These are phyloP conservation scores for Claviceps lovelessii DNA, from an alignment of 2,329 filamentous ascomycete genomes.

Conservation along the genomic window DNA sequence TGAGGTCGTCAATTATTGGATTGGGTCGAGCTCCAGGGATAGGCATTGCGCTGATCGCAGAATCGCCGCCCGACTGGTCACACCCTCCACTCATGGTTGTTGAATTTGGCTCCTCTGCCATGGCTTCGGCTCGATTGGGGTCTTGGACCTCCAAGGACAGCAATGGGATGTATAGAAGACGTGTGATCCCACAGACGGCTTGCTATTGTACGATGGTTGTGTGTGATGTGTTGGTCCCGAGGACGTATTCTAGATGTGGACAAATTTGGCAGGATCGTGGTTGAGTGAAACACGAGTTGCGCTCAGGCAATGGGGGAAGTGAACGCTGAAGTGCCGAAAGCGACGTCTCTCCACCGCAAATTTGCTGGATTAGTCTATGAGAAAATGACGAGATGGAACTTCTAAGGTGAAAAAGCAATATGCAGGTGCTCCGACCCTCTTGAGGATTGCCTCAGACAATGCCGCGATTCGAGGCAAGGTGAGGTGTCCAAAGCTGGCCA, in stretches of 20 bases:
- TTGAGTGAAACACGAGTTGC: background rate
- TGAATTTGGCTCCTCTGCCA: background rate
- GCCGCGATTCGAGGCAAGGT: background rate
- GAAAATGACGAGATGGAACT: background rate
- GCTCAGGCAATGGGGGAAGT: background rate
- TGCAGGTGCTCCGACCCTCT: background rate
- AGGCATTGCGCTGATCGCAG: background rate
- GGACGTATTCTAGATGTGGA: background rate
- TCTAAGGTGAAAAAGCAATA: background rate
- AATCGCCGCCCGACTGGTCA: background rate
- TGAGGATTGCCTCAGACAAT: background rate
- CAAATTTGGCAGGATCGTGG: background rate
- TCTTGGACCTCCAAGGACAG: background rate
- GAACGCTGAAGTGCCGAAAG: background rate
- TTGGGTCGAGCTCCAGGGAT: conserved; percentile 17
- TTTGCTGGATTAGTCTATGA: background rate
- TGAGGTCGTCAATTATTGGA: conserved; percentile 23
- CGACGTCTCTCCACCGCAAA: background rate
- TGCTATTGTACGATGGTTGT: background rate
- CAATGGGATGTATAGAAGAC: background rate
- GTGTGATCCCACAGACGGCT: too few species aligned
- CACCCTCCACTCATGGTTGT: background rate
- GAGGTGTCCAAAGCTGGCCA: background rate
- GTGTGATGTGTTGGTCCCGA: background rate
- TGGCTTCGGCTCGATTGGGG: background rate